Evolutionary conservation across 75 land plant genomes (phyloP).

Genomic region (Larix kaempferi): DNA sequence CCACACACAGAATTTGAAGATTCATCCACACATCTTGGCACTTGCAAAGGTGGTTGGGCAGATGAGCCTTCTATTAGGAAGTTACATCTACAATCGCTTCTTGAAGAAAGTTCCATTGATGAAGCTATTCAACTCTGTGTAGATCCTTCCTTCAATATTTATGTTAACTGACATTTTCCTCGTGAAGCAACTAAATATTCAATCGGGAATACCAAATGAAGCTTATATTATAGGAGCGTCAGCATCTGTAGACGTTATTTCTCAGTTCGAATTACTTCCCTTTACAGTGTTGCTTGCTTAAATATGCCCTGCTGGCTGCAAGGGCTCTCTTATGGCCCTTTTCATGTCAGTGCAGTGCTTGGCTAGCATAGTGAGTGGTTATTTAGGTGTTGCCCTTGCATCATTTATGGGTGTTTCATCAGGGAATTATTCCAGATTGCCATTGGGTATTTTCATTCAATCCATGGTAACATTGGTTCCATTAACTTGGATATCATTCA

Average conservation of each 20-base stretch:
- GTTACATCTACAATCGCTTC: conserved; percentile 50
- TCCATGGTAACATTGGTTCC: conserved; percentile 67
- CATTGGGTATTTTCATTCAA: conserved; percentile 63
- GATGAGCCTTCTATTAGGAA: conserved; percentile 48
- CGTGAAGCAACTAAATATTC: conserved; percentile 58
- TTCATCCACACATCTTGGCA: conserved; percentile 64
- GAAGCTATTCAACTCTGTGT: conserved; percentile 42
- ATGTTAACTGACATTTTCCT: conserved; percentile 66
- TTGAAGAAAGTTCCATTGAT: conserved; percentile 58
- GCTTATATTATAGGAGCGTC: conserved; percentile 64
- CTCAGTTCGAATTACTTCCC: conserved; percentile 76
- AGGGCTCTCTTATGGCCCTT: conserved; percentile 75
- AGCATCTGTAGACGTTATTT: conserved; percentile 78
- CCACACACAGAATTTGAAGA: conserved; percentile 65
- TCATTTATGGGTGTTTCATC: conserved; percentile 49
- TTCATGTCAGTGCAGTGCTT: conserved; percentile 63
- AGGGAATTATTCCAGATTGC: conserved; percentile 53
- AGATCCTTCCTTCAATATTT: conserved; percentile 51
- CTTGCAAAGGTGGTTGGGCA: conserved; percentile 76
- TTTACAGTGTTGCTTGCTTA: conserved; percentile 68
- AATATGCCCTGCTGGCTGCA: conserved; percentile 67
- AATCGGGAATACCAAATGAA: conserved; percentile 74
- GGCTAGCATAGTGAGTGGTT: conserved; percentile 69
- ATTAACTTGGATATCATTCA: conserved; percentile 49
- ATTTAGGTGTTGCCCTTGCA: conserved; percentile 58